phyloP scores from a whole-genome alignment of 2,329 filamentous ascomycete species.

The Cadophora sp. region DNA sequence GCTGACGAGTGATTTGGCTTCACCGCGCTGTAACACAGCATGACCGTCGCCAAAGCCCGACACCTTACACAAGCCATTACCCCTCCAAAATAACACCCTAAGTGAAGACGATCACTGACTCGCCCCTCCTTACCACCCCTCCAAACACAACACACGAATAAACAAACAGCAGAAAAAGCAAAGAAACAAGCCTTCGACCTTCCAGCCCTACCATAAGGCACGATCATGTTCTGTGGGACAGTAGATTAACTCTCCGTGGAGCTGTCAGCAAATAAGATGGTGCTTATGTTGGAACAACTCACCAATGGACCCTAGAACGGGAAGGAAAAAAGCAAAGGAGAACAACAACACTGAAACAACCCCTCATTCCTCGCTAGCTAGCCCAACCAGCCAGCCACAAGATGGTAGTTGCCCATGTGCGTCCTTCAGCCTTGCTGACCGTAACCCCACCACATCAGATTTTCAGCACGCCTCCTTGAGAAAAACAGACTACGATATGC shows the following conservation, averaged over 20 bases:
- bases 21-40: conserved; percentile 2
- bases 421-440: not conserved
- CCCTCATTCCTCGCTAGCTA: not conserved
- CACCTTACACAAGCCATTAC: not conserved
- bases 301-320: not conserved
- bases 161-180: not conserved
- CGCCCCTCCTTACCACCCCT: not conserved
- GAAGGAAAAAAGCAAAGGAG: not conserved
- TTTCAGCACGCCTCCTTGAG: conserved; percentile 3
- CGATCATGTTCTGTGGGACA: not conserved
- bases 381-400: conserved; percentile 9
- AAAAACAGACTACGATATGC: not conserved
- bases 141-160: not conserved
- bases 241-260: not conserved
- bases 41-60: not conserved
- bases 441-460: not conserved
- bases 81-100: not conserved
- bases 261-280: not conserved
- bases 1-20: not conserved
- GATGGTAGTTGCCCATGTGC: not conserved
- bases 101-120: not conserved
- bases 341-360: not conserved
- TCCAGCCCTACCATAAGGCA: conserved; percentile 8
- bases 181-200: conserved; percentile 1
- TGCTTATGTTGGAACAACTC: not conserved